Conservation (phyloP, 176 grass and related monocot species). For the Zoysia pacifica region DNA sequence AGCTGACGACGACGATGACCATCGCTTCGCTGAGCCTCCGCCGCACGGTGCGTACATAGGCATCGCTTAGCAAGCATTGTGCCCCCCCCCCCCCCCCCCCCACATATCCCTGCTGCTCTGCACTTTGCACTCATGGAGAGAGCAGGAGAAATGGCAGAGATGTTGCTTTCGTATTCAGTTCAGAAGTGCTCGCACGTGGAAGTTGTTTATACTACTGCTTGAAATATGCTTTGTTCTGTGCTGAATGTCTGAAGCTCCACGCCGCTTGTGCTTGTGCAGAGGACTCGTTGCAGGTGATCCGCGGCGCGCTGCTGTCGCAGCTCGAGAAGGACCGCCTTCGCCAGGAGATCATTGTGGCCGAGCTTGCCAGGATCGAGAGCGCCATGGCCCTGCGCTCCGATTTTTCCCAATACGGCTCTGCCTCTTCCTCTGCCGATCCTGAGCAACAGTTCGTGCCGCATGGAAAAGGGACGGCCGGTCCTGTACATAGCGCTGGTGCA, state of each 20-base stretch:
- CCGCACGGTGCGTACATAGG: not conserved
- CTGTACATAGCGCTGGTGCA: not conserved
- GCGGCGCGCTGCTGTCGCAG: constrained; percentile 45
- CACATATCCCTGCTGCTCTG: too few relatives aligned
- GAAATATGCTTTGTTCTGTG: not conserved
- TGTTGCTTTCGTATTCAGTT: too few relatives aligned
- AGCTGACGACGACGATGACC: not conserved
- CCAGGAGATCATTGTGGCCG: constrained; percentile 42
- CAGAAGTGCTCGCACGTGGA: not conserved
- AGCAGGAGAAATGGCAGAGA: too few relatives aligned
- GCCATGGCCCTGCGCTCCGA: constrained; percentile 22
- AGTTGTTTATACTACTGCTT: not conserved
- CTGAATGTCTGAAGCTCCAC: too few relatives aligned
- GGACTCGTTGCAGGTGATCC: constrained; percentile 29
- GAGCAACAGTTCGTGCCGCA: not conserved
- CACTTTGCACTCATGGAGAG: not conserved
- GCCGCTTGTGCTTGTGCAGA: not conserved
- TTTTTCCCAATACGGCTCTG: not conserved
- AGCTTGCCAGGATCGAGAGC: constrained; percentile 44
- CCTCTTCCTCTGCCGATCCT: not conserved
- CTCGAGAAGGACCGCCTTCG: constrained; percentile 36
- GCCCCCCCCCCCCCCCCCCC: too few relatives aligned
- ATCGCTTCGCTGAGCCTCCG: constrained; percentile 22
- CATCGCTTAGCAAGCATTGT: too few relatives aligned
- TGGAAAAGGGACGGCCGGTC: not conserved